phyloP scores from a whole-genome alignment of 148 eudicot species.

The Vaccinium myrtillus region DNA sequence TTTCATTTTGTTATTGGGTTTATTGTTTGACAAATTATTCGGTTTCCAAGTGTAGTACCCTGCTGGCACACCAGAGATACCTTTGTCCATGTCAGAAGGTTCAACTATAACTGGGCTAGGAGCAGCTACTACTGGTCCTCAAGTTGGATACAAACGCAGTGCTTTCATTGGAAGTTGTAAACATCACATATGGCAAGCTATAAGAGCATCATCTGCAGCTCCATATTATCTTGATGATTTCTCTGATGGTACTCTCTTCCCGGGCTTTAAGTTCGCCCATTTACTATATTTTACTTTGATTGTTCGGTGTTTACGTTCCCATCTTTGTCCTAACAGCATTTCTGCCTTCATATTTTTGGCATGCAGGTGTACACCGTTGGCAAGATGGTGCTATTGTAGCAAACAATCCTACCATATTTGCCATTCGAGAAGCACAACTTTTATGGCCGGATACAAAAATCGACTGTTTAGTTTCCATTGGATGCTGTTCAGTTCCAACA shows the following conservation, averaged over 20 bases:
- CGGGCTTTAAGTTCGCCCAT: background rate
- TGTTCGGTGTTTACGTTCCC: background rate
- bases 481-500: conserved; percentile 90
- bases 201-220: conserved; percentile 99
- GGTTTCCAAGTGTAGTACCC: conserved; percentile 67
- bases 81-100: conserved; percentile 67
- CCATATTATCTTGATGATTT: conserved; percentile 99
- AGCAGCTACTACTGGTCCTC: conserved; percentile 49
- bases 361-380: conserved; percentile 77
- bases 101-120: conserved; percentile 61
- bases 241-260: conserved; percentile 67
- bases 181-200: conserved; percentile 94
- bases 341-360: conserved; percentile 16
- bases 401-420: conserved; percentile 95
- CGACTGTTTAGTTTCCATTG: conserved; percentile 91
- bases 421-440: conserved; percentile 95
- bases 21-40: conserved; percentile 4
- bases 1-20: background rate
- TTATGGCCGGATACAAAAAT: conserved; percentile 95
- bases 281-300: conserved; percentile 6
- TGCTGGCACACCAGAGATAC: conserved; percentile 89
- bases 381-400: conserved; percentile 99
- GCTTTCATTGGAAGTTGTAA: conserved; percentile 97
- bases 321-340: conserved; percentile 8
- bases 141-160: conserved; percentile 74